Evolutionary conservation across 768 basidiomycete genomes (phyloP), one percentile per base, ranked within the genome.

Genomic region (Boletus subparvulus): DNA sequence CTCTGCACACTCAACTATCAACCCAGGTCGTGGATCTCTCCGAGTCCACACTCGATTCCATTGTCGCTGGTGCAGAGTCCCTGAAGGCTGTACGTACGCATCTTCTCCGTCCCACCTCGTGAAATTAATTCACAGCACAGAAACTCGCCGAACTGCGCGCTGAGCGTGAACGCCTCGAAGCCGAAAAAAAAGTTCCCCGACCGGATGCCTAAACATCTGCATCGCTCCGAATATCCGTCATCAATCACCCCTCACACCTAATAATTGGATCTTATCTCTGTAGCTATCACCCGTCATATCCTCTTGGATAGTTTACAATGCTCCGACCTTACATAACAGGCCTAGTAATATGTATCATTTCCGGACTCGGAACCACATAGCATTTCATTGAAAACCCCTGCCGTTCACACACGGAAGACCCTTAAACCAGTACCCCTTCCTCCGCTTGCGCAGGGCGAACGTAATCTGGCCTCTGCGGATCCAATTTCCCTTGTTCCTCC

Each of bases 401-500:
- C 4, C 26, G 24, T 30, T 28, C 11, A 11, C n/a, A 26, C 26
- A 14, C 19, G 8, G n/a, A 42, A 8, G 60, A 47, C 50, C 47
- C 60, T 58, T 61, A 64, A 30, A 61, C 64, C 21, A 50, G 44
- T 24, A 51, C 61, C 28, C 52, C 60, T 45, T 47, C 62, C 39
- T 59, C 56, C 41, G 60, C 59, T 54, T 54, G 66, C 39, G 52
- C 45, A 36, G 64, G 63, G 24, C 71, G 69, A 26, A 92, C 73
- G 64, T 91, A 91, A 19, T 69, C 69, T 1, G 90, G 90, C 3
- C 78, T 77, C 45, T 77, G 75, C 4, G 85, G 83, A 61, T 87
- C 73, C 43, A 84, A 63, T 50, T 80, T 77, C 33, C 88, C 90
- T 70, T 91, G 88, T 55, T 86, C 84, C 65, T 90, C 90, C 51